Conservation (phyloP, 2,329 filamentous ascomycete genomes). For the Monilinia vaccinii-corymbosi region DNA sequence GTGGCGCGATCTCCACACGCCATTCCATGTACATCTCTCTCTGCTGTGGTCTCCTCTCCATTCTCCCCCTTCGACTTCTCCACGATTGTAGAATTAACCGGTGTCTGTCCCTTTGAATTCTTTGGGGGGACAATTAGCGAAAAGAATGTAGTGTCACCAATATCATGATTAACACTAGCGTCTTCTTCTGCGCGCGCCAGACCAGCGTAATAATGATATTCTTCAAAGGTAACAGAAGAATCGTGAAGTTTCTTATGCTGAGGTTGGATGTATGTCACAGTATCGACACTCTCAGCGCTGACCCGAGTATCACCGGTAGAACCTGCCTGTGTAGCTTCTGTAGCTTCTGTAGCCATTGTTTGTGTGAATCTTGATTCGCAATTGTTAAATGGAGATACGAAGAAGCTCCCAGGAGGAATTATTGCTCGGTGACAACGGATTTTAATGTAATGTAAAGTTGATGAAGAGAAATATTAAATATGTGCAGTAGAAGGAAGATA, state of each 20-base stretch:
- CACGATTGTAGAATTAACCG: background rate
- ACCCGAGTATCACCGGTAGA: background rate
- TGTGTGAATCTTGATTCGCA: background rate
- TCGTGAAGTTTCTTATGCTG: slow-evolving; percentile 22
- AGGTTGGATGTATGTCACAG: background rate
- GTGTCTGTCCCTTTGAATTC: slow-evolving; percentile 4
- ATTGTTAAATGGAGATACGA: background rate
- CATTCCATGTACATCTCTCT: background rate
- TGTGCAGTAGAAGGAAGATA: background rate
- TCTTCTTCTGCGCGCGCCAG: slow-evolving; percentile 21
- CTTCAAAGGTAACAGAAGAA: slow-evolving; percentile 27
- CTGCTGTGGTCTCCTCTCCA: background rate
- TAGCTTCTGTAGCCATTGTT: background rate
- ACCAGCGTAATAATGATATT: slow-evolving; percentile 30
- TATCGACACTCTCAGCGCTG: background rate
- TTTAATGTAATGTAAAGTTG: background rate
- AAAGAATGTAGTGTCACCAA: slow-evolving; percentile 5
- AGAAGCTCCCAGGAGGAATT: background rate
- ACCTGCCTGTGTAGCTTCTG: background rate
- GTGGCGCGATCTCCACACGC: background rate
- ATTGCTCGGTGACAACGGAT: background rate
- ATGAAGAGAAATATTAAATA: background rate
- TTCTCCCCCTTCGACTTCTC: background rate
- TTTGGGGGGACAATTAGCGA: slow-evolving; percentile 12
- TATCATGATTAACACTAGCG: background rate